A percentile compares a stretch with the other conserved stretches of the same genome.
phyloP scores from a whole-genome alignment of 2,329 filamentous ascomycete genomes.

The Alternaria sp. region DNA sequence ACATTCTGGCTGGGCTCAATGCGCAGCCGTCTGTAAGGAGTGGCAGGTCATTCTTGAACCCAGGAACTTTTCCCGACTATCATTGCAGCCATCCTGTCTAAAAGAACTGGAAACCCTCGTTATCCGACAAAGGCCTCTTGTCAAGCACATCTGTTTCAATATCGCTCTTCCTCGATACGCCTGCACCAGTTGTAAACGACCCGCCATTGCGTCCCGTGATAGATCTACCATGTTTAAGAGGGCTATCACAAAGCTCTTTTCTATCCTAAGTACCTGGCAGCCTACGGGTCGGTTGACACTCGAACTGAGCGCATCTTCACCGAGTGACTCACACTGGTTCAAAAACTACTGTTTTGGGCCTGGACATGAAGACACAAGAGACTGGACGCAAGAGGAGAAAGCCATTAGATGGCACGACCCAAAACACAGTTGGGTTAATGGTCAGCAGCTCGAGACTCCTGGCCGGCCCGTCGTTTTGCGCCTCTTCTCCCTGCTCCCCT shows the following conservation, averaged over 20 bases:
- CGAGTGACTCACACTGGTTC: conserved; percentile 29
- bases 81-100: conserved; percentile 25
- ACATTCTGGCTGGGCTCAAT: conserved; percentile 24
- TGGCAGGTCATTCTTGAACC: conserved; percentile 26
- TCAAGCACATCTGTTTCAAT: conserved; percentile 28
- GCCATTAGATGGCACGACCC: conserved; percentile 25
- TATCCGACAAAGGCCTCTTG: conserved; percentile 28
- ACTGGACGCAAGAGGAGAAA: conserved; percentile 25
- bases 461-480: background rate
- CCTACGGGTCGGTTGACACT: conserved; percentile 24
- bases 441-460: conserved; percentile 19
- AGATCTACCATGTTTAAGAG: conserved; percentile 20
- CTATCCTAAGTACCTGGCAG: conserved; percentile 28
- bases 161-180: conserved; percentile 26
- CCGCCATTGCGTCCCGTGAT: conserved; percentile 11
- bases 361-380: conserved; percentile 24
- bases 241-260: conserved; percentile 24
- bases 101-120: conserved; percentile 22
- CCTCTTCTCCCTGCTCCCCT: background rate
- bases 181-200: conserved; percentile 21
- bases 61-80: conserved; percentile 24
- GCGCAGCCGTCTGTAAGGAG: conserved; percentile 27
- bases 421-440: conserved; percentile 25
- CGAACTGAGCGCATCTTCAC: conserved; percentile 28
- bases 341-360: conserved; percentile 29